Conservation (phyloP, 306 rosid genomes). For the Vicia villosa region DNA sequence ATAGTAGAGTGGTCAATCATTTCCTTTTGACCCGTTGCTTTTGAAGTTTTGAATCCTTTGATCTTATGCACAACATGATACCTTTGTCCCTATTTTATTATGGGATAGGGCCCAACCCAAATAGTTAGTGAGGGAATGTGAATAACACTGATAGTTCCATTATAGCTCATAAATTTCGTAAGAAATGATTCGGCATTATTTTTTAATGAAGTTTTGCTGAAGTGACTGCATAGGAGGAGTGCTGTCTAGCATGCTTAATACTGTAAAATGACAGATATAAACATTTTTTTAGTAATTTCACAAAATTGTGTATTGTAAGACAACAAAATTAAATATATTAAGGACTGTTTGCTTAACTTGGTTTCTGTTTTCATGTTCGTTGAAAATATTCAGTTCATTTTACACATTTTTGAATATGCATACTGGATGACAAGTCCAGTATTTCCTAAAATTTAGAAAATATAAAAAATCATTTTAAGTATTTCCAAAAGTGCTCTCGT, state of each 20-base stretch:
- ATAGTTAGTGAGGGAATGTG: not conserved
- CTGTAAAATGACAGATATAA: not conserved
- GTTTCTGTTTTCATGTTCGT: not conserved
- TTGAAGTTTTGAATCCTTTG: constrained; percentile 21
- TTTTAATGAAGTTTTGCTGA: not conserved
- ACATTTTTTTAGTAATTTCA: not conserved
- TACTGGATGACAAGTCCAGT: not conserved
- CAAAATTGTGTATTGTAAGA: not conserved
- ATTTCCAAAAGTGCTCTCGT: not conserved
- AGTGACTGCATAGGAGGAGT: not conserved
- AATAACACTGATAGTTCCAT: not conserved
- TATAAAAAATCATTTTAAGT: not conserved
- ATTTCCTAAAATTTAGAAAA: not conserved
- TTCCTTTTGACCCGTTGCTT: constrained; percentile 16
- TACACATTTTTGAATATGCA: not conserved
- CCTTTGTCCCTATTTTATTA: not conserved
- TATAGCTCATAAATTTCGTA: not conserved
- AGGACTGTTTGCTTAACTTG: not conserved
- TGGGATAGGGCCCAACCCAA: not conserved
- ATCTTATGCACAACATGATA: not conserved
- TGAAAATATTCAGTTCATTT: not conserved
- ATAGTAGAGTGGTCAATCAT: constrained; percentile 4
- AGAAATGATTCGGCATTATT: not conserved
- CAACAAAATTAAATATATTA: not conserved
- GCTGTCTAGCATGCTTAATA: constrained; percentile 9